These are phyloP conservation scores for Zygosaccharomyces pseudobailii DNA, from an alignment of 1,139 yeast species.

Conservation along the genomic window DNA sequence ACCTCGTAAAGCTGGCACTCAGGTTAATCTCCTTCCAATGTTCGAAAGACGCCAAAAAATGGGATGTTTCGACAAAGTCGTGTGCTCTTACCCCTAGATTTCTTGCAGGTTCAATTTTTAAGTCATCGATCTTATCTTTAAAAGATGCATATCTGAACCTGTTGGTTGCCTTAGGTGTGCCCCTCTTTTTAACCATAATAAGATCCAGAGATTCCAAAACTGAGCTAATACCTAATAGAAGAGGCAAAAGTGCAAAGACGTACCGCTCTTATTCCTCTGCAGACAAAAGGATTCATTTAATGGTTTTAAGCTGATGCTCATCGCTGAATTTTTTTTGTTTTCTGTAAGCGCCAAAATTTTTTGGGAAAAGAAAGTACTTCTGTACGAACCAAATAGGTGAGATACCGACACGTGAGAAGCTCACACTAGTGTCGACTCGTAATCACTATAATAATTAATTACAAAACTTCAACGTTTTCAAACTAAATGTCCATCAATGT, in stretches of 20 bases:
- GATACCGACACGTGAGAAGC: too few species aligned
- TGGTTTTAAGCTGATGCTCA: background rate
- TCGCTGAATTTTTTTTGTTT: background rate
- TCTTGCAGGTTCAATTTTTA: slow-evolving; percentile 79
- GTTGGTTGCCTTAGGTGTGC: slow-evolving; percentile 52
- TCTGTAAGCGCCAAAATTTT: slow-evolving; percentile 3
- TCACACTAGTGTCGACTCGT: background rate
- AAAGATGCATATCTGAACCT: slow-evolving; percentile 69
- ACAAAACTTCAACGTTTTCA: background rate
- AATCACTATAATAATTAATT: background rate
- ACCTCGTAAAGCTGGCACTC: slow-evolving; percentile 65
- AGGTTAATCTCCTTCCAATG: slow-evolving; percentile 88
- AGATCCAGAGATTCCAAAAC: background rate
- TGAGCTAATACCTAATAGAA: background rate
- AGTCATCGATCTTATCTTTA: slow-evolving; percentile 74
- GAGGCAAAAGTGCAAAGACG: background rate
- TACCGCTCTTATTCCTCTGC: background rate
- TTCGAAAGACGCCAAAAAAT: slow-evolving; percentile 69
- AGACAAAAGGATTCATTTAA: background rate
- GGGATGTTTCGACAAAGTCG: slow-evolving; percentile 70
- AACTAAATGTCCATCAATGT: background rate
- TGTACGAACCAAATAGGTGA: background rate
- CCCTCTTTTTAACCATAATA: slow-evolving; percentile 32
- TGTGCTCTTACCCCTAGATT: slow-evolving; percentile 60
- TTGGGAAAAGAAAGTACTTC: background rate